phyloP scores from a whole-genome alignment of 768 basidiomycete species.

The Sutorius australiensis region DNA sequence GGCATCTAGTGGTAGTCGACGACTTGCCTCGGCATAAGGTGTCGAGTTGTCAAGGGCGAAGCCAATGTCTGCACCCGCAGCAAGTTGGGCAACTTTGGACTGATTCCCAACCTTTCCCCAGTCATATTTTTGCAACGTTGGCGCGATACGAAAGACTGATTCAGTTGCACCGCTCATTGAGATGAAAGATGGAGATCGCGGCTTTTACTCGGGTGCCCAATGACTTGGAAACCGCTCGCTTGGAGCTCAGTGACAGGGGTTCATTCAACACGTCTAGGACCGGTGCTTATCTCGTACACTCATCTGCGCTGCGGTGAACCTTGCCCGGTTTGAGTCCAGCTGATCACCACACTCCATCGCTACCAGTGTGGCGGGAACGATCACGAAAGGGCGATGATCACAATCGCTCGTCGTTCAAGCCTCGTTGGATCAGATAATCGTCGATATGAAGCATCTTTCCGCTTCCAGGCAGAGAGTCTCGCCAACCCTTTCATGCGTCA shows the following conservation, averaged over 20 bases:
- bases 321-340: background rate
- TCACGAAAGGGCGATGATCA: background rate
- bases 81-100: slow-evolving; percentile 89
- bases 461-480: slow-evolving; percentile 3
- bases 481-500: background rate
- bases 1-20: background rate
- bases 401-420: background rate
- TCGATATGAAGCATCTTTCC: slow-evolving; percentile 11
- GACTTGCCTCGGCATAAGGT: slow-evolving; percentile 89
- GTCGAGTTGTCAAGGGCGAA: slow-evolving; percentile 65
- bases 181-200: background rate
- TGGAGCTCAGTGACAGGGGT: background rate
- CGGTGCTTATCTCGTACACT: background rate
- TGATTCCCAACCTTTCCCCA: slow-evolving; percentile 86
- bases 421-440: slow-evolving; percentile 29
- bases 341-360: background rate
- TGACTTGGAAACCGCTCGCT: too few species aligned
- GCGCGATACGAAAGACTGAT: slow-evolving; percentile 72
- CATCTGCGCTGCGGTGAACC: background rate
- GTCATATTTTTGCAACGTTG: slow-evolving; percentile 87
- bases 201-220: background rate
- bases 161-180: slow-evolving; percentile 24
- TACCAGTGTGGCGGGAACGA: background rate
- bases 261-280: background rate
- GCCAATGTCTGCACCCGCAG: slow-evolving; percentile 52